phyloP scores from a whole-genome alignment of 306 rosid genomes.

The Prunus salicina region DNA sequence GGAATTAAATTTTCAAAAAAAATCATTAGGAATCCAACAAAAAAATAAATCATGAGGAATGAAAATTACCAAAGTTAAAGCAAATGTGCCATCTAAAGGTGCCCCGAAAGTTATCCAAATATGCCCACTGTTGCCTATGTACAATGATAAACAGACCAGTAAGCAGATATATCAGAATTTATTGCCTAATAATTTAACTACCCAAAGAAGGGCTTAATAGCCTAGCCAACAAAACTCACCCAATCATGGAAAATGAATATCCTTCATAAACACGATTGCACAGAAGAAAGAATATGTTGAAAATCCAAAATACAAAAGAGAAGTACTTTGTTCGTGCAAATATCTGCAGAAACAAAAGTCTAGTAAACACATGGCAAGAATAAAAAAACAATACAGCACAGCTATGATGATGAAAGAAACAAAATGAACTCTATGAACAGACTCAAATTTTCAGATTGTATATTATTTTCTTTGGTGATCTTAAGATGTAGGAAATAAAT shows the following conservation, averaged over 20 bases:
- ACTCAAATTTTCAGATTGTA: too few species aligned
- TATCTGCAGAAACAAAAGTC: constrained; percentile 46
- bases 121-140: constrained; percentile 62
- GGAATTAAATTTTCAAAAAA: constrained; percentile 18
- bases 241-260: constrained; percentile 71
- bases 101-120: constrained; percentile 78
- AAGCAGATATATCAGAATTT: constrained; percentile 18
- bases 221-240: constrained; percentile 59
- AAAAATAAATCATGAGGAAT: neutral
- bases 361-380: constrained; percentile 17
- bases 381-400: neutral
- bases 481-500: neutral
- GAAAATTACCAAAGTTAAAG: constrained; percentile 79
- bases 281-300: constrained; percentile 79
- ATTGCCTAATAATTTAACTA: constrained; percentile 2
- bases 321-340: constrained; percentile 66
- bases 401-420: neutral
- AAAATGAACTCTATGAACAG: neutral
- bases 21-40: neutral
- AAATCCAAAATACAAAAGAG: constrained; percentile 67
- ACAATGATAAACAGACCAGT: constrained; percentile 18
- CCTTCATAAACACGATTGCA: constrained; percentile 89
- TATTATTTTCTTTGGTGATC: neutral
- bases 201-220: constrained; percentile 15
- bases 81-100: constrained; percentile 97